phyloP scores from a whole-genome alignment of 257 asterid genomes.

The Plectranthus barbatus region DNA sequence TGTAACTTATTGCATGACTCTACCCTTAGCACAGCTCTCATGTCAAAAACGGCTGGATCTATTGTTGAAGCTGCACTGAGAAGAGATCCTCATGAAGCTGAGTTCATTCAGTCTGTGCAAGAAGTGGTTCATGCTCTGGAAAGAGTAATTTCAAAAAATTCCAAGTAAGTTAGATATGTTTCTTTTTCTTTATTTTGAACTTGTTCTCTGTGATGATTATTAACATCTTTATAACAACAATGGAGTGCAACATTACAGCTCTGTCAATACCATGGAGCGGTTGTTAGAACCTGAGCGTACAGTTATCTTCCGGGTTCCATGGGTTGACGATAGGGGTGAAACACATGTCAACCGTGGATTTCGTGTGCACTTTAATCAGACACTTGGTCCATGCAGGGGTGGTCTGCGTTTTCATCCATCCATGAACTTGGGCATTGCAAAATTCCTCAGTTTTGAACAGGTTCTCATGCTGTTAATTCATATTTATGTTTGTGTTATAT shows the following conservation, averaged over 20 bases:
- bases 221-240: conserved; percentile 13
- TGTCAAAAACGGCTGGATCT: conserved; percentile 99
- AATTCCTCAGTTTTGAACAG: conserved; percentile 96
- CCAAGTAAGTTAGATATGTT: conserved; percentile 46
- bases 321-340: conserved; percentile 97
- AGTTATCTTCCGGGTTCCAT: conserved; percentile 85
- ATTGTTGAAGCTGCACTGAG: conserved; percentile 92
- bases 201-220: not conserved
- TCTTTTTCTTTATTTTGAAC: not conserved
- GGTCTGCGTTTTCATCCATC: conserved; percentile 93
- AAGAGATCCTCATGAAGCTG: conserved; percentile 94
- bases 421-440: conserved; percentile 89
- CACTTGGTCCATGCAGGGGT: conserved; percentile 99
- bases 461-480: conserved; percentile 20
- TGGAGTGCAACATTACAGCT: conserved; percentile 41
- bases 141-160: conserved; percentile 91
- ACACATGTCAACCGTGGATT: conserved; percentile 91
- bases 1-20: conserved; percentile 22
- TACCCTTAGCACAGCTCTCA: conserved; percentile 60
- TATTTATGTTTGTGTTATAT: not conserved
- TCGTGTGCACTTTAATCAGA: conserved; percentile 89
- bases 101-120: conserved; percentile 89
- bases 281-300: conserved; percentile 92
- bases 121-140: conserved; percentile 95
- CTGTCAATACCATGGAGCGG: conserved; percentile 89